Evolutionary conservation across 148 eudicot species (phyloP).

Genomic region (Hydrangea macrophylla): DNA sequence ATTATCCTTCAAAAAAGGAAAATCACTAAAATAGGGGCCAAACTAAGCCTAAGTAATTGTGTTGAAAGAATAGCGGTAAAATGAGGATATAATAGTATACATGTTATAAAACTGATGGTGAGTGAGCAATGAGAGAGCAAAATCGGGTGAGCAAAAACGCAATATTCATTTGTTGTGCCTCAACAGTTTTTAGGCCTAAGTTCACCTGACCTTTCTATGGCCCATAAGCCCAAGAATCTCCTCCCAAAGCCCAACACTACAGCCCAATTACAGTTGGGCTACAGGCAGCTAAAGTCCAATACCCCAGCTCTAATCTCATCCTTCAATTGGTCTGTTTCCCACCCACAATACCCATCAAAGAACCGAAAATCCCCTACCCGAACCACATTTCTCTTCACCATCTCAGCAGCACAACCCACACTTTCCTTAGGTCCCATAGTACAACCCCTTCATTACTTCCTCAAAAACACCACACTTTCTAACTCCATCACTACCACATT

Average conservation of each 20-base stretch:
- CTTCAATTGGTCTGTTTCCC: conserved; percentile 73
- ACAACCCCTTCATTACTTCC: conserved; percentile 75
- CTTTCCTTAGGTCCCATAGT: conserved; percentile 76
- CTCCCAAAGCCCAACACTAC: conserved; percentile 70
- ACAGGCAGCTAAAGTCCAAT: conserved; percentile 87
- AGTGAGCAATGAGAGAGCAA: no score
- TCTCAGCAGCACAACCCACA: conserved; percentile 77
- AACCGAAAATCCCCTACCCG: conserved; percentile 61
- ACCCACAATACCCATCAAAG: conserved; percentile 94
- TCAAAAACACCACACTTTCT: conserved; percentile 67
- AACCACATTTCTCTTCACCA: conserved; percentile 80
- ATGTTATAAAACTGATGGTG: no score
- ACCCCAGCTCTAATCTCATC: conserved; percentile 80
- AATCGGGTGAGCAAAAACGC: no score
- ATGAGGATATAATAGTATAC: no score
- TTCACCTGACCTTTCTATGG: conserved; percentile 62
- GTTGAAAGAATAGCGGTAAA: no score
- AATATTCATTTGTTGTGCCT: no score
- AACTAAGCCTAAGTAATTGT: no score
- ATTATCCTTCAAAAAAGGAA: no score
- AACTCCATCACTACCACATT: conserved; percentile 27
- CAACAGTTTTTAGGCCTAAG: neutral
- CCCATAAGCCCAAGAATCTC: conserved; percentile 77
- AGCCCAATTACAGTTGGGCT: conserved; percentile 68
- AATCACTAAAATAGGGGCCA: no score